Conservation (phyloP, 2,329 filamentous ascomycete genomes). For the Fusarium pininemorale region DNA sequence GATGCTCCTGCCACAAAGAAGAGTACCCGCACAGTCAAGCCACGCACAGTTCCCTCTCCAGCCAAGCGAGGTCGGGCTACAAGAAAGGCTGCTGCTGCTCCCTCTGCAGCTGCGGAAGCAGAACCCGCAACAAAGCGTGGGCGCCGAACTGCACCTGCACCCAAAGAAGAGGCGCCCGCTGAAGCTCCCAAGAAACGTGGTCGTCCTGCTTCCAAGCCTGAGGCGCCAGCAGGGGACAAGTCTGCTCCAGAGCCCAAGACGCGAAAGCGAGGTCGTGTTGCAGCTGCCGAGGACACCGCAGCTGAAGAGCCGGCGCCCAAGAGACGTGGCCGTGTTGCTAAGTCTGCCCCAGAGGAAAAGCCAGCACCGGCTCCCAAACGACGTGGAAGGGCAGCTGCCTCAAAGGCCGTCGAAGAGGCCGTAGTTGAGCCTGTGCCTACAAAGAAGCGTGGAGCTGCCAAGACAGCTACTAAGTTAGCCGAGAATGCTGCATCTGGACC, state of each 20-base stretch:
- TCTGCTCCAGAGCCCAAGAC: slow-evolving; percentile 6
- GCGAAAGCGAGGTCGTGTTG: slow-evolving; percentile 32
- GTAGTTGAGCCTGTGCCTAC: slow-evolving; percentile 1
- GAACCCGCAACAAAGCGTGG: slow-evolving; percentile 15
- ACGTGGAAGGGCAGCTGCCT: slow-evolving; percentile 12
- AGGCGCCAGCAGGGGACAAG: not conserved
- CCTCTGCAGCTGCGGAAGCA: not conserved
- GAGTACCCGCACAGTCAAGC: slow-evolving; percentile 7
- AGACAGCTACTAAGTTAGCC: not conserved
- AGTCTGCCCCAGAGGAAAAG: slow-evolving; percentile 4
- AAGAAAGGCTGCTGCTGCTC: slow-evolving; percentile 8
- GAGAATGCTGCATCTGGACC: slow-evolving; percentile 5
- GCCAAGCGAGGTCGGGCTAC: slow-evolving; percentile 32
- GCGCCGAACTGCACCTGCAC: slow-evolving; percentile 13
- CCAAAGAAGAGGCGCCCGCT: not conserved
- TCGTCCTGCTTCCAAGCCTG: slow-evolving; percentile 25
- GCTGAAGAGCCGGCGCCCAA: slow-evolving; percentile 17
- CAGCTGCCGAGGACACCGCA: not conserved
- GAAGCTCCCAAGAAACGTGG: slow-evolving; percentile 34
- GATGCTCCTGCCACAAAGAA: slow-evolving; percentile 8
- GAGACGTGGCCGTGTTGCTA: slow-evolving; percentile 20
- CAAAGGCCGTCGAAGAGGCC: slow-evolving; percentile 5
- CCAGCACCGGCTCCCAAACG: not conserved
- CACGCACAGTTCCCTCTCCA: slow-evolving; percentile 32
- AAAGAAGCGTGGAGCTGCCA: slow-evolving; percentile 21